Evolutionary conservation across 148 eudicot genomes (phyloP).

Genomic region (Euryodendron excelsum): DNA sequence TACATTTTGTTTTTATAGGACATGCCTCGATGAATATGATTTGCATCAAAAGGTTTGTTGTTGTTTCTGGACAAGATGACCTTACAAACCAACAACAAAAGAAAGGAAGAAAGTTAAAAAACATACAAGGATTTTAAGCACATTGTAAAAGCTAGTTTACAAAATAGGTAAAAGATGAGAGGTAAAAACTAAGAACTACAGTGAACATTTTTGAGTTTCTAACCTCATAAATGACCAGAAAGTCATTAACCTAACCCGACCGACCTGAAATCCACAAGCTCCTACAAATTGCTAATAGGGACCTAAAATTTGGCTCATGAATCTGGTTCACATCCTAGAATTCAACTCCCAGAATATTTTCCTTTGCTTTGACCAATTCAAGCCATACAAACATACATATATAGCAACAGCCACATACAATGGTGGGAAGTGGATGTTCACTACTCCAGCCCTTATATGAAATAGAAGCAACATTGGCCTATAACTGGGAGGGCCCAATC

Average conservation of each 20-base stretch:
- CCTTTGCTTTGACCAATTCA: background rate
- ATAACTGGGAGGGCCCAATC: background rate
- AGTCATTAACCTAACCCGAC: background rate
- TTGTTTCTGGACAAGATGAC: background rate
- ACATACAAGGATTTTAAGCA: background rate
- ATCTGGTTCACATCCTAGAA: background rate
- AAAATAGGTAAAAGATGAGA: background rate
- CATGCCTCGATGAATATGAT: background rate
- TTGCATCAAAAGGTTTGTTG: background rate
- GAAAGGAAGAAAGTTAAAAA: background rate
- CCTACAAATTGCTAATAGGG: background rate
- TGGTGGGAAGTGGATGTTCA: background rate
- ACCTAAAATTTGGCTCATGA: too few species aligned
- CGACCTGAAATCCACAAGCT: background rate
- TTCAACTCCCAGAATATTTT: background rate
- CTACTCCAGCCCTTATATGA: conserved; percentile 6
- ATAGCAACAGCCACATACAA: background rate
- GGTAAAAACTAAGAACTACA: background rate
- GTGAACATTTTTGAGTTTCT: background rate
- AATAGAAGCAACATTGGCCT: background rate
- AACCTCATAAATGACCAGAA: background rate
- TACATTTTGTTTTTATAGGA: background rate
- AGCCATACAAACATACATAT: conserved; percentile 1
- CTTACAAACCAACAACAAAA: background rate
- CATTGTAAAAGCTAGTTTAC: background rate